Percentiles rank a stretch among this genome's conserved stretches.
phyloP scores from a whole-genome alignment of 2,329 filamentous ascomycete genomes.

The Sclerotinia spermophila region DNA sequence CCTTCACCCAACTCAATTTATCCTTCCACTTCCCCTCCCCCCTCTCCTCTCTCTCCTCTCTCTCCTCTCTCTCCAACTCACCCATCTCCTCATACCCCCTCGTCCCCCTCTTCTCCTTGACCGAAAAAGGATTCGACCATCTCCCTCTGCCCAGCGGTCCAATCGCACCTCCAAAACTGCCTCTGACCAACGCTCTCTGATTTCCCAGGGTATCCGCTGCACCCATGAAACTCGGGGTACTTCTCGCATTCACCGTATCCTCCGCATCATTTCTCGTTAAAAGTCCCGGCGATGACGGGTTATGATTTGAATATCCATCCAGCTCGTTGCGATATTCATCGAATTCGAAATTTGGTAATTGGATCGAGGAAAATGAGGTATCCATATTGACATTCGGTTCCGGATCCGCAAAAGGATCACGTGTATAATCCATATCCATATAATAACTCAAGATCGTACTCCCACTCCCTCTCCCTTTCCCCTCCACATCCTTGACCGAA shows the following conservation, averaged over 20 bases:
- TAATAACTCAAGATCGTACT: neutral
- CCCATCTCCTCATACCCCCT: slow-evolving; percentile 2
- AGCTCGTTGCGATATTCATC: neutral
- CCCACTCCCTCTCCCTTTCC: neutral
- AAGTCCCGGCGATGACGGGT: neutral
- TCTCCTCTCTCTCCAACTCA: neutral
- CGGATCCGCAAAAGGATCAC: neutral
- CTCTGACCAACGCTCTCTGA: neutral
- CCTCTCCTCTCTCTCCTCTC: neutral
- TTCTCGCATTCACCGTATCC: neutral
- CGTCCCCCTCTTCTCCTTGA: neutral
- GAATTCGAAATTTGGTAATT: neutral
- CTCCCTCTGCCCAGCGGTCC: neutral
- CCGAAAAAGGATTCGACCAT: slow-evolving; percentile 3
- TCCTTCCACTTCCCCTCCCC: slow-evolving; percentile 4
- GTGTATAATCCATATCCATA: neutral
- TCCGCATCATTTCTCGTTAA: neutral
- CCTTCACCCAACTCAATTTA: slow-evolving; percentile 2
- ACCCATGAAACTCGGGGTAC: slow-evolving; percentile 30
- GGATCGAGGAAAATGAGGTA: neutral
- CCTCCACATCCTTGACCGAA: too few relatives aligned
- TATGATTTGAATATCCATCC: neutral
- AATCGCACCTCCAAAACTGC: neutral
- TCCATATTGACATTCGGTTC: neutral
- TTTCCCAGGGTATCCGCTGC: slow-evolving; percentile 3